phyloP scores from a whole-genome alignment of 108 stramenopile genomes.

The Nitzschia putrida region DNA sequence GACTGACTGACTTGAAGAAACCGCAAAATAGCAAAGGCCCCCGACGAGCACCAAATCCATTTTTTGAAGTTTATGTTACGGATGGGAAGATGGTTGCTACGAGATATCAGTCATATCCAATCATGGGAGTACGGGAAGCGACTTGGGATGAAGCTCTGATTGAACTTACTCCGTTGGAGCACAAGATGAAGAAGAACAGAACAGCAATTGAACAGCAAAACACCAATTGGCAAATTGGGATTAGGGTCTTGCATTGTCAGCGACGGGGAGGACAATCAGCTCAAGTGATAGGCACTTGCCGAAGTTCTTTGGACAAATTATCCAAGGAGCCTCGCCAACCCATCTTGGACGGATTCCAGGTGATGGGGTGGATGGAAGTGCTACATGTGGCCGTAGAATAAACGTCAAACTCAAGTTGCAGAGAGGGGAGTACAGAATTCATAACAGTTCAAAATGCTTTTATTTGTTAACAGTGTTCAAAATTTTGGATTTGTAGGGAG shows the following conservation, averaged over 20 bases:
- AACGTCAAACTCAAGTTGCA: no score
- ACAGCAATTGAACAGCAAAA: constrained; percentile 7
- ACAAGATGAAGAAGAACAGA: neutral
- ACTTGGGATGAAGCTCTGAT: constrained; percentile 34
- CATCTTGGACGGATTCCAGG: constrained; percentile 23
- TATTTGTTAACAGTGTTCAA: no score
- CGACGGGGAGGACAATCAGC: neutral
- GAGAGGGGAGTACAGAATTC: no score
- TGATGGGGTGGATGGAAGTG: constrained; percentile 29
- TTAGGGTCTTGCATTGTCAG: constrained; percentile 25
- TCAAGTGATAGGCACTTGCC: constrained; percentile 15
- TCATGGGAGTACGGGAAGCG: constrained; percentile 5
- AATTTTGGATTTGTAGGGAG: no score
- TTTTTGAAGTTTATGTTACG: constrained; percentile 25
- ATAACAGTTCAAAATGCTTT: no score
- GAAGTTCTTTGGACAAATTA: constrained; percentile 17
- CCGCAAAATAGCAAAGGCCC: constrained; percentile 13
- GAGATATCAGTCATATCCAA: constrained; percentile 20
- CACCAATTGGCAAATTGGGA: constrained; percentile 19
- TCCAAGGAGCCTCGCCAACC: constrained; percentile 22
- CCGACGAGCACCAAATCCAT: constrained; percentile 22
- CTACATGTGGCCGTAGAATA: neutral
- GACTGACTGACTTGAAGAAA: constrained; percentile 17
- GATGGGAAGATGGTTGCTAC: constrained; percentile 11
- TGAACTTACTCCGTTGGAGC: constrained; percentile 9